phyloP scores from a whole-genome alignment of 352 stramenopile genomes.

The Phytopythium litorale region DNA sequence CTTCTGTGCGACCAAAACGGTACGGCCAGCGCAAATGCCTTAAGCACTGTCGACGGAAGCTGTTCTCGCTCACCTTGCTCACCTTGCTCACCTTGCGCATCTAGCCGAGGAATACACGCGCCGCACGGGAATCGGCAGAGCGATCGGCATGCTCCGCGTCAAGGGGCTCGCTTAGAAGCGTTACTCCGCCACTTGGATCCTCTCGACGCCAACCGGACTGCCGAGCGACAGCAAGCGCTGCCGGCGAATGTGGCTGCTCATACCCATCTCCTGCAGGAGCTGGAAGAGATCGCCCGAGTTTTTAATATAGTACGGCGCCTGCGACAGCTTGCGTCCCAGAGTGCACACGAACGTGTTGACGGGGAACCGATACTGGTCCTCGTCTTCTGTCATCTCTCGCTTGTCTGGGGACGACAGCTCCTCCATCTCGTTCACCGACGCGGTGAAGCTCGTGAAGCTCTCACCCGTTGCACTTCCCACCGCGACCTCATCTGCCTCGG shows the following conservation, averaged over 20 bases:
- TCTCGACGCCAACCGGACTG: constrained; percentile 14
- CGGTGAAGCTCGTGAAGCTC: constrained; percentile 10
- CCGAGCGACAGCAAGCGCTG: constrained; percentile 64
- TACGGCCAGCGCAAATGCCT: constrained; percentile 14
- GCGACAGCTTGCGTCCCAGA: constrained; percentile 72
- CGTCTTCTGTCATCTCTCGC: constrained; percentile 24
- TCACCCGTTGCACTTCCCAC: constrained; percentile 16
- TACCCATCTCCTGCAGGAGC: constrained; percentile 79
- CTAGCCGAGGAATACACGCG: constrained; percentile 70
- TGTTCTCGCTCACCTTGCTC: constrained; percentile 6
- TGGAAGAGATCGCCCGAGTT: constrained; percentile 84
- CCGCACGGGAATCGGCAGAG: constrained; percentile 65
- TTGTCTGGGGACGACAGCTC: constrained; percentile 13
- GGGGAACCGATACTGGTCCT: constrained; percentile 62
- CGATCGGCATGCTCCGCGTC: constrained; percentile 65
- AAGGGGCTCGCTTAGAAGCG: constrained; percentile 47
- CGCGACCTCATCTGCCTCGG: constrained; percentile 2
- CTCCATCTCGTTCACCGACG: constrained; percentile 12
- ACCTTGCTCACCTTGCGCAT: constrained; percentile 4
- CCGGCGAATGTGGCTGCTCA: constrained; percentile 75
- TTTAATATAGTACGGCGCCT: constrained; percentile 86
- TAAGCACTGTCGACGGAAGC: neutral
- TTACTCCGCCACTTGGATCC: constrained; percentile 6
- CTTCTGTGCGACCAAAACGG: constrained; percentile 71
- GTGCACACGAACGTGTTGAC: constrained; percentile 87